Evolutionary conservation across 148 eudicot species (phyloP).

Genomic region (Chenopodium berlandieri): DNA sequence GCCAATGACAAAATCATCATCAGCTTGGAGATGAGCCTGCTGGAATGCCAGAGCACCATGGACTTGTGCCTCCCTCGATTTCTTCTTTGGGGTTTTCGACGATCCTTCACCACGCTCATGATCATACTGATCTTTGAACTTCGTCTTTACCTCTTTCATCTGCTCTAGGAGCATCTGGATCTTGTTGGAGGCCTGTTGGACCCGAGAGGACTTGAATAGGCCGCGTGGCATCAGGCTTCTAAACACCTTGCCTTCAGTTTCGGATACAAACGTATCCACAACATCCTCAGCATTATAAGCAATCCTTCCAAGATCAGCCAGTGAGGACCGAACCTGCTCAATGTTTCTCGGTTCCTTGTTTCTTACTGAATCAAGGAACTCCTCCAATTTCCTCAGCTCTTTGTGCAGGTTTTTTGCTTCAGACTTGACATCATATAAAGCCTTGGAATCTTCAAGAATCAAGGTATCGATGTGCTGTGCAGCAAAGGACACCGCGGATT

Average conservation of each 20-base stretch:
- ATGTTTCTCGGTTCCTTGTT: not conserved
- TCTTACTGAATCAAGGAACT: not conserved
- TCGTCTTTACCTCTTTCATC: too few relatives aligned
- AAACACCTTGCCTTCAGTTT: not conserved
- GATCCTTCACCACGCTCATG: too few relatives aligned
- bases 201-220: not conserved
- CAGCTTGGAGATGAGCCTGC: not conserved
- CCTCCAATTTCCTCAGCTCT: not conserved
- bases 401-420: not conserved
- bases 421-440: not conserved
- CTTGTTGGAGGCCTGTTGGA: not conserved
- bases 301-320: not conserved
- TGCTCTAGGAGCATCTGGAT: not conserved
- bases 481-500: not conserved
- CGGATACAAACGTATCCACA: constrained; percentile 17
- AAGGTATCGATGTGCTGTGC: not conserved
- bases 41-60: not conserved
- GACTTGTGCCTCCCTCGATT: not conserved
- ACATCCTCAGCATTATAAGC: constrained; percentile 32
- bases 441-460: not conserved
- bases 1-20: constrained; percentile 24
- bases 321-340: not conserved
- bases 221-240: not conserved
- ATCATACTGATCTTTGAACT: too few relatives aligned
- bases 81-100: not conserved